Base-by-base conservation (phyloP, 202 grass and related monocot species). In the Dendrocalamus latiflorus region DNA sequence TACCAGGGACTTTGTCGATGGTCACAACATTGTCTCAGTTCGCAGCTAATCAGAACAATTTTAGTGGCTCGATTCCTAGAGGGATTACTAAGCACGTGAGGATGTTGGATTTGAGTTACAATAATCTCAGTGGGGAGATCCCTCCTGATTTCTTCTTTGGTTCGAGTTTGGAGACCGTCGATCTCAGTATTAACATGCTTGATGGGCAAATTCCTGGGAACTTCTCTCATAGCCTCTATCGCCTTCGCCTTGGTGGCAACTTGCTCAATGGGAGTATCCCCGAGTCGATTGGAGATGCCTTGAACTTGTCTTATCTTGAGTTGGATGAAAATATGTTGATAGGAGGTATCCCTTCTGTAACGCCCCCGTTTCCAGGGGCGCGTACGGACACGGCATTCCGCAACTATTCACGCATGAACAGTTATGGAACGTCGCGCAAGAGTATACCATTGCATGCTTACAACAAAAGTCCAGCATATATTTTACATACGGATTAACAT, bases 41-140 rank as follows among this genome's bases (percentile, higher is more conserved):
- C 59, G 86, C 85, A 10, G 92, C 95, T 26, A 90, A 98, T 37
- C 76, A 72, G 72, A 98, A 98, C 76, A 36, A 16, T 0, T 91
- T 98, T 5, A 39, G 0, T 22, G 90, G 90, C 9, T 0, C 1
- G 0, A 65, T 94, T 1, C 69, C 82, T 0, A 18, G 0, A 44
- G 64, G 33, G 2, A 76, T 94, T 44, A 90, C 92, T 14, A 75
- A 75, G 0, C 50, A 91, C 70, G 1, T 88, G 6, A 84, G n/a
- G 14, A 65, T 90, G 70, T 83, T 98, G 87, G 95, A 98, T 86
- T 69, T 98, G 74, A 94, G 95, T 65, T 98, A 86, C 4, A 98
- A 94, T 43, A 0, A 6, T 3, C 26, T 98, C 0, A 59, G 0
- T 41, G 95, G 95, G 8, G 8, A 2, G 0, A 92, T 94, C 1